Conservation (phyloP, 2,329 filamentous ascomycete species). For the Phaeomoniella chlamydospora region DNA sequence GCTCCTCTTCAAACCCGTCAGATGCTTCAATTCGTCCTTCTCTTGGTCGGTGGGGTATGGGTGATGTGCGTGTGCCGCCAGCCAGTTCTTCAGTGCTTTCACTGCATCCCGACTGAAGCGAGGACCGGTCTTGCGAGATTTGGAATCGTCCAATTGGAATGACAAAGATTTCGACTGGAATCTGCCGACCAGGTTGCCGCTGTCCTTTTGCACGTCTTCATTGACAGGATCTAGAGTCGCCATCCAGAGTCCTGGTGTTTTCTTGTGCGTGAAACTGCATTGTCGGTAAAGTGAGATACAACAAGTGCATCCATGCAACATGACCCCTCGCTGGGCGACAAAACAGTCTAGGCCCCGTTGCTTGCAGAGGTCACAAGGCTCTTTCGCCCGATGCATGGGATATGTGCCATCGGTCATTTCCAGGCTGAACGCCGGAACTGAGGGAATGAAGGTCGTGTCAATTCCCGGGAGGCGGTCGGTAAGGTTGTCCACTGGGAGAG, state of each 20-base stretch:
- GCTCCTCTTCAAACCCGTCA: slow-evolving; percentile 66
- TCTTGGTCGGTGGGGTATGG: slow-evolving; percentile 83
- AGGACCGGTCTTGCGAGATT: slow-evolving; percentile 49
- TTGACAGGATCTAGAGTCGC: slow-evolving; percentile 28
- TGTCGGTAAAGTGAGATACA: slow-evolving; percentile 31
- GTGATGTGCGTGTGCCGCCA: slow-evolving; percentile 62
- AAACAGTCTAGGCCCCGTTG: slow-evolving; percentile 32
- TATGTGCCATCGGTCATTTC: slow-evolving; percentile 16
- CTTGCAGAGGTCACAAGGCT: slow-evolving; percentile 30
- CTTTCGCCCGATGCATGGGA: slow-evolving; percentile 28
- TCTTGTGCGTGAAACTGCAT: slow-evolving; percentile 30
- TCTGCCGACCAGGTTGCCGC: slow-evolving; percentile 22
- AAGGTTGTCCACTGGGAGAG: slow-evolving; percentile 19
- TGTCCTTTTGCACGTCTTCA: slow-evolving; percentile 23
- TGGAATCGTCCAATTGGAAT: slow-evolving; percentile 22
- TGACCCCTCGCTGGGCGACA: slow-evolving; percentile 25
- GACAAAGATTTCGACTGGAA: slow-evolving; percentile 24
- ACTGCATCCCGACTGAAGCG: slow-evolving; percentile 71
- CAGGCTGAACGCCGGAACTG: slow-evolving; percentile 11
- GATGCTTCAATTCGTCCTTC: slow-evolving; percentile 61
- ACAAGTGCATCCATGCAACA: slow-evolving; percentile 30
- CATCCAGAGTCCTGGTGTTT: slow-evolving; percentile 24
- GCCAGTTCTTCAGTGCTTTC: slow-evolving; percentile 71
- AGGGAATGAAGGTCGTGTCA: slow-evolving; percentile 6
- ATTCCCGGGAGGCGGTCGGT: slow-evolving; percentile 10